These are phyloP conservation scores for Cladosporium sp. DNA, from an alignment of 2,329 filamentous ascomycete species.

Conservation along the genomic window DNA sequence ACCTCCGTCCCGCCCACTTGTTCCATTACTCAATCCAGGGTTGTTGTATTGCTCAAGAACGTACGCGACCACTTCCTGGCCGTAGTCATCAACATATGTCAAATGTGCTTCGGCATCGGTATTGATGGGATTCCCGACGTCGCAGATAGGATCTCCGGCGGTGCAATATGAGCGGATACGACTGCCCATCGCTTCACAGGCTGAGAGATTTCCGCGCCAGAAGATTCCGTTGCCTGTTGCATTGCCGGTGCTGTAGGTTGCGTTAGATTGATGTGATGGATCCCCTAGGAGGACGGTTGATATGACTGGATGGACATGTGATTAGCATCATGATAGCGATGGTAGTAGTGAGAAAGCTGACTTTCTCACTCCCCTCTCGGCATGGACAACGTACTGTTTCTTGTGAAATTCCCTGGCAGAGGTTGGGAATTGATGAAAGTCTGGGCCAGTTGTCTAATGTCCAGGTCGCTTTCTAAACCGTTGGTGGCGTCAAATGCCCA, in stretches of 20 bases:
- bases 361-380: too few relatives aligned
- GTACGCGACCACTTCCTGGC: constrained; percentile 1
- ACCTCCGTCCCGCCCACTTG: neutral
- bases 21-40: neutral
- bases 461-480: neutral
- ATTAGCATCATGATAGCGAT: neutral
- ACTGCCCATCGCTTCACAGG: neutral
- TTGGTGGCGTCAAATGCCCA: neutral
- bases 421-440: neutral
- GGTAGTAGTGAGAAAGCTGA: neutral
- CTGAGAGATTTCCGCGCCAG: neutral
- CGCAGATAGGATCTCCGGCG: neutral
- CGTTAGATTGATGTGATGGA: neutral
- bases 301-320: neutral
- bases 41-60: neutral
- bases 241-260: neutral
- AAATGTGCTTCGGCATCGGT: neutral
- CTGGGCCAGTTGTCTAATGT: neutral
- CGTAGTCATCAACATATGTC: neutral
- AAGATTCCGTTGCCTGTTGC: neutral
- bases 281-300: neutral
- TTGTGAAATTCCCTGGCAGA: neutral
- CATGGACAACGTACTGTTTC: neutral
- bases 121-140: neutral
- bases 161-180: constrained; percentile 1